Conservation (phyloP, 768 basidiomycete genomes). For the Collybia nuda region DNA sequence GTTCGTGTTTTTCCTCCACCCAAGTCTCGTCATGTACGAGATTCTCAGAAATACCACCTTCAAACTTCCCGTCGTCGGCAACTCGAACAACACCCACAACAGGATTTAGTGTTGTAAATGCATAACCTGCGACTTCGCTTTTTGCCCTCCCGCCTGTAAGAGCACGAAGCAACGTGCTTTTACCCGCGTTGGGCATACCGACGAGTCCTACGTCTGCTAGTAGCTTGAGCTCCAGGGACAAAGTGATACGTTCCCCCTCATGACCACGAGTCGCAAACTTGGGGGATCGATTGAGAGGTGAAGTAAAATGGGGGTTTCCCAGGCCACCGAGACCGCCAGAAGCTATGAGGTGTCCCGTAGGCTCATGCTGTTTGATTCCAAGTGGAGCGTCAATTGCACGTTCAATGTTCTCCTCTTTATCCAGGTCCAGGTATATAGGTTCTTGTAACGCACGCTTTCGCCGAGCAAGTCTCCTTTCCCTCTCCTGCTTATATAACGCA, state of each 20-base stretch:
- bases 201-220: conserved; percentile 95
- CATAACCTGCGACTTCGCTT: conserved; percentile 85
- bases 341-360: conserved; percentile 66
- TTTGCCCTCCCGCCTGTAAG: conserved; percentile 84
- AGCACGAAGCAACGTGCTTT: conserved; percentile 89
- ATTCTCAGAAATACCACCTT: conserved; percentile 52
- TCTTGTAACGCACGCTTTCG: conserved; percentile 36
- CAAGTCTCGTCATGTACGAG: conserved; percentile 67
- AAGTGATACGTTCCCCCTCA: conserved; percentile 72
- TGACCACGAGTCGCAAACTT: conserved; percentile 83
- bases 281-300: conserved; percentile 70
- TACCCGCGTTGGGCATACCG: conserved; percentile 93
- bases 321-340: conserved; percentile 78
- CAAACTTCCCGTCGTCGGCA: conserved; percentile 73
- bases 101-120: conserved; percentile 95
- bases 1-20: conserved; percentile 48
- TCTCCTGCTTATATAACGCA: conserved; percentile 57
- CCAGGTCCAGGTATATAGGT: conserved; percentile 63
- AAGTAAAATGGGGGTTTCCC: conserved; percentile 87
- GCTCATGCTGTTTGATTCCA: conserved; percentile 51
- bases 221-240: conserved; percentile 91
- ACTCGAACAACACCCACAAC: conserved; percentile 89
- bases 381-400: conserved; percentile 59
- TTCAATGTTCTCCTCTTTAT: conserved; percentile 44
- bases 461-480: conserved; percentile 51